Evolutionary conservation across 2,329 filamentous ascomycete species (phyloP).

Genomic region (Ophiostoma tasmaniense): DNA sequence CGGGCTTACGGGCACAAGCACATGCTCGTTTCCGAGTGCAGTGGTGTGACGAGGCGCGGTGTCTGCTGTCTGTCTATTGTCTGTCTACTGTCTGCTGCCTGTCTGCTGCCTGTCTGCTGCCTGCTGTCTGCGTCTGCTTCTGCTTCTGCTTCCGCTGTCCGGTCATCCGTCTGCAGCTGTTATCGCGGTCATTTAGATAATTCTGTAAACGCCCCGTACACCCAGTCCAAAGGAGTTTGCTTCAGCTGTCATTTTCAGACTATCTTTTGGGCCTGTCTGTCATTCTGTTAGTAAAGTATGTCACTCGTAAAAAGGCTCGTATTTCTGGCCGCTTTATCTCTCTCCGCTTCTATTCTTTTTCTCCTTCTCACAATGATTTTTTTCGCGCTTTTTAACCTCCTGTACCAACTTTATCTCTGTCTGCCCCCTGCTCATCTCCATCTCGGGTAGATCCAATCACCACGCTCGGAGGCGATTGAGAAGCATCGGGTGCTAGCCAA

Average conservation of each 20-base stretch:
- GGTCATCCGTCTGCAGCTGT: background rate
- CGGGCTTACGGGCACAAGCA: background rate
- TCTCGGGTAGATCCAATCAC: slow-evolving; percentile 1
- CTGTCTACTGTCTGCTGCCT: too few species aligned
- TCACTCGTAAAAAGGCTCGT: background rate
- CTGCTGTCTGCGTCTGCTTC: too few species aligned
- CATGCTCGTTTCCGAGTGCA: background rate
- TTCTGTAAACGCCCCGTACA: background rate
- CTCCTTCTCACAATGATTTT: background rate
- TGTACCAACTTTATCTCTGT: background rate
- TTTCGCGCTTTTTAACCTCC: background rate
- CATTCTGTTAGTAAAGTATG: background rate
- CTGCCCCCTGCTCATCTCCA: background rate
- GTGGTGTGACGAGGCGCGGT: background rate
- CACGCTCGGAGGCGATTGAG: background rate
- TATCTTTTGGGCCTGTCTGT: background rate
- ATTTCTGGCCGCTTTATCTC: background rate
- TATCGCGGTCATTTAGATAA: background rate
- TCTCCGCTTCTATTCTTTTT: background rate
- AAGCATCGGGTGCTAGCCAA: background rate
- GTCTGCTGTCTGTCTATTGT: background rate
- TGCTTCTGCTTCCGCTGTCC: background rate
- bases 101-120: too few species aligned
- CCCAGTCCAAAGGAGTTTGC: too few species aligned
- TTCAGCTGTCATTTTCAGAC: background rate